phyloP scores from a whole-genome alignment of 345 rosid species.

The Citropsis articulata region DNA sequence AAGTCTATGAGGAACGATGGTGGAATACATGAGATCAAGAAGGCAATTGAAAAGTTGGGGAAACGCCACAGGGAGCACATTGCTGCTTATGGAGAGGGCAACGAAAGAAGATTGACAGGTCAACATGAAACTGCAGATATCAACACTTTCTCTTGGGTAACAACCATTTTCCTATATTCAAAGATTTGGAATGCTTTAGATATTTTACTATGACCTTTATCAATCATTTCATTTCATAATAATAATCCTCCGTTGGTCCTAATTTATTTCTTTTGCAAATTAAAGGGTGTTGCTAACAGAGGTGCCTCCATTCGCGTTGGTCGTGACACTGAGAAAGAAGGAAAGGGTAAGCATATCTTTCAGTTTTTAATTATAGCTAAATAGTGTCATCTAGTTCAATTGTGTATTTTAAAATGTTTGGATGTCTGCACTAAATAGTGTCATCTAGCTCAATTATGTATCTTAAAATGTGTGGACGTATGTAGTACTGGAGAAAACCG shows the following conservation, averaged over 20 bases:
- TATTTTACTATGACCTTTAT: too few relatives aligned
- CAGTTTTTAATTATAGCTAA: too few relatives aligned
- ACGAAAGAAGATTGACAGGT: slow-evolving; percentile 76
- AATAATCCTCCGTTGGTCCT: neutral
- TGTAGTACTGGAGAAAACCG: too few relatives aligned
- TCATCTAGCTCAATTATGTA: neutral
- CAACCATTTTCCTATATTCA: neutral
- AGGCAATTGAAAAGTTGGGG: slow-evolving; percentile 75
- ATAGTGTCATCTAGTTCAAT: neutral
- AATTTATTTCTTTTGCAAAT: neutral
- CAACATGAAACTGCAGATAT: slow-evolving; percentile 83
- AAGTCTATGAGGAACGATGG: slow-evolving; percentile 80
- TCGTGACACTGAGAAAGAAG: slow-evolving; percentile 66
- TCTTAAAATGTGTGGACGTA: too few relatives aligned
- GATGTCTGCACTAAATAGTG: too few relatives aligned
- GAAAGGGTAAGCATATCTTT: slow-evolving; percentile 40
- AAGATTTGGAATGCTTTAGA: neutral
- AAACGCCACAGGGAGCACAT: slow-evolving; percentile 76
- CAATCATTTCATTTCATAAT: too few relatives aligned
- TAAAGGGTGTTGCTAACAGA: slow-evolving; percentile 77
- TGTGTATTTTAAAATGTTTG: too few relatives aligned
- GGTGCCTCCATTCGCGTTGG: slow-evolving; percentile 87
- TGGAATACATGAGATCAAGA: slow-evolving; percentile 54
- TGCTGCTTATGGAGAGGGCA: slow-evolving; percentile 76
- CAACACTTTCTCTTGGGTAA: slow-evolving; percentile 70